Conservation (phyloP, 176 grass and related monocot genomes). For the Raddia distichophylla region DNA sequence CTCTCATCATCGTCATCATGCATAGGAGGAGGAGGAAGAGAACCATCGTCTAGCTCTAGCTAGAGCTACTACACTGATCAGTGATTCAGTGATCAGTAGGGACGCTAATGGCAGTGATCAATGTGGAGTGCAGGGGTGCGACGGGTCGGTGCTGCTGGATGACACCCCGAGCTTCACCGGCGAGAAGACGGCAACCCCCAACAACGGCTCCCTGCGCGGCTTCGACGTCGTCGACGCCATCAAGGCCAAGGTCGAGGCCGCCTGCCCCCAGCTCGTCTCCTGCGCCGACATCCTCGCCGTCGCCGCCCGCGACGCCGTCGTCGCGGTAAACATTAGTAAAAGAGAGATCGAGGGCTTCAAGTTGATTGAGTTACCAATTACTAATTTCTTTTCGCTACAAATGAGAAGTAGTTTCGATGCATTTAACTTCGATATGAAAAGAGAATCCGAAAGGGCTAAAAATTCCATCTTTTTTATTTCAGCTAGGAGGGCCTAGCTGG, state of each 20-base stretch:
- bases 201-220: constrained; percentile 49
- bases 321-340: constrained; percentile 32
- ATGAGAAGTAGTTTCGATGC: too few relatives aligned
- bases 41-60: too few relatives aligned
- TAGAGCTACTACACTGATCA: too few relatives aligned
- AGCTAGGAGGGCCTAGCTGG: constrained; percentile 70
- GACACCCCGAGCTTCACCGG: constrained; percentile 58
- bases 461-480: background rate
- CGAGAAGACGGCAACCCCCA: constrained; percentile 58
- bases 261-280: constrained; percentile 53
- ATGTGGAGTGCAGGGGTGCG: constrained; percentile 46
- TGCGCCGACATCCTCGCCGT: constrained; percentile 67
- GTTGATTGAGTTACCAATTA: background rate
- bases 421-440: too few relatives aligned
- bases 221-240: constrained; percentile 62
- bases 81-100: background rate
- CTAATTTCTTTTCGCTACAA: too few relatives aligned
- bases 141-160: constrained; percentile 65
- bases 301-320: constrained; percentile 58
- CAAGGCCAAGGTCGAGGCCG: constrained; percentile 54
- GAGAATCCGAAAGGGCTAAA: background rate
- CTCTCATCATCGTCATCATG: too few relatives aligned
- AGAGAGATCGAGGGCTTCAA: background rate
- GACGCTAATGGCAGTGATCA: too few relatives aligned
- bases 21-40: too few relatives aligned